Base-by-base conservation (phyloP, 805 yeast genomes). In the Candida broadrunensis region DNA sequence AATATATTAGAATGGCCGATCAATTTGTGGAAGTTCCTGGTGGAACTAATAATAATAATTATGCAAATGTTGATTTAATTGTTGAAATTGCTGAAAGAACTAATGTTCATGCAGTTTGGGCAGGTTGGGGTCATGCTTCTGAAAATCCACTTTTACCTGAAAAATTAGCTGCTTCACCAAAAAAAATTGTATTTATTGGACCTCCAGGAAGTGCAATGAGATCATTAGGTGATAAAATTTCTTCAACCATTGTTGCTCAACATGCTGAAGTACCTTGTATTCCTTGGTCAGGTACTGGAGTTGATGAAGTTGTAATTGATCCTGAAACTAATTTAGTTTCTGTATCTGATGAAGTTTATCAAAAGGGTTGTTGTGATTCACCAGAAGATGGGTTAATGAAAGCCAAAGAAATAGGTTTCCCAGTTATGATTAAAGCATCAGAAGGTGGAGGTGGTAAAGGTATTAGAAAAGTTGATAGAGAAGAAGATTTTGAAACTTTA, bases 361-460 rank as follows among this genome's bases (percentile, higher is more conserved):
- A 83, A 48, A 73, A 86, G 67, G 99, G 99, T 52, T 91, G 97
- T 68, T 87, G 89, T 59, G 66, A 72, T 5, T 73, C 81, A 31
- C 89, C 98, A 36, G 93, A 84, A 56, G 96, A 91, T 56, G 99
- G 98, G 48, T 75, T 93, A 42, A 75, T 52, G 33, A 87, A 85
- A 62, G 99, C 99, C 45, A 79, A 75, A 54, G 63, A 77, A 56
- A 90, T 93, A 56, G 99, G 99, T 1, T 89, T 93, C 73, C 99
- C 99, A 24, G 96, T 93, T 40, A 93, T 93, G 99, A 83, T 93
- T 61, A 93, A 93, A 69, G 99, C 99, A 37, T 89, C 97, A 44
- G 99, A 93, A 81, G 99, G 99, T 75, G 99, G 99, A 69, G 99
- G 99, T 72, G 99, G 99, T 75, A 93, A 93, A 72, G 99, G 99